Percentiles rank a stretch among this genome's conserved stretches.
These are phyloP conservation scores for Dalbergia cochinchinensis DNA, from an alignment of 306 rosid species.

Conservation along the genomic window DNA sequence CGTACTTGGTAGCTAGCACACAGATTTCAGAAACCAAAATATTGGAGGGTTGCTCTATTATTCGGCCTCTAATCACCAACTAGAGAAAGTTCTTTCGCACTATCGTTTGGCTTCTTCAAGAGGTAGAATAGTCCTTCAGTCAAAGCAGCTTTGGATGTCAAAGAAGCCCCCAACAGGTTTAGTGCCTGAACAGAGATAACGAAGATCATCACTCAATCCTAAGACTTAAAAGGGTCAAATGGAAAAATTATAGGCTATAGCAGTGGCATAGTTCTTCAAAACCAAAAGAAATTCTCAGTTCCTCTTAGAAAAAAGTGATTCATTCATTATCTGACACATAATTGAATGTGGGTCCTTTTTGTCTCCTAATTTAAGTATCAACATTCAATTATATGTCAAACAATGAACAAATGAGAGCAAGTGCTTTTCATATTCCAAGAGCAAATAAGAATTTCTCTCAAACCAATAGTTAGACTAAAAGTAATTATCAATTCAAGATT, in stretches of 20 bases:
- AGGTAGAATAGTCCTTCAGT: slow-evolving; percentile 39
- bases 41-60: background rate
- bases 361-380: too few species aligned
- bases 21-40: background rate
- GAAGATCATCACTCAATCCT: background rate
- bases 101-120: slow-evolving; percentile 30
- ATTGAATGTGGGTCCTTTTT: too few species aligned
- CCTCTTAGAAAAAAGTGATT: background rate
- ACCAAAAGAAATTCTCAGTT: too few species aligned
- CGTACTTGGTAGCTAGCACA: background rate
- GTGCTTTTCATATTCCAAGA: too few species aligned
- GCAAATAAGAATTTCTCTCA: too few species aligned
- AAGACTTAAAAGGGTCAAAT: background rate
- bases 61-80: background rate
- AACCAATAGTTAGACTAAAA: too few species aligned
- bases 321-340: too few species aligned
- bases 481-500: too few species aligned
- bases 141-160: slow-evolving; percentile 47
- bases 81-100: slow-evolving; percentile 14
- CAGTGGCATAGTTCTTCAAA: too few species aligned
- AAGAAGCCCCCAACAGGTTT: slow-evolving; percentile 51
- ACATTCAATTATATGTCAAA: too few species aligned
- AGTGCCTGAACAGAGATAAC: slow-evolving; percentile 36
- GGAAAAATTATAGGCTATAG: background rate
- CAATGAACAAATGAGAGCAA: too few species aligned